Percentiles rank a stretch among this genome's conserved stretches.
phyloP scores from a whole-genome alignment of 2,329 filamentous ascomycete species.

The Basipetospora chlamydospora region DNA sequence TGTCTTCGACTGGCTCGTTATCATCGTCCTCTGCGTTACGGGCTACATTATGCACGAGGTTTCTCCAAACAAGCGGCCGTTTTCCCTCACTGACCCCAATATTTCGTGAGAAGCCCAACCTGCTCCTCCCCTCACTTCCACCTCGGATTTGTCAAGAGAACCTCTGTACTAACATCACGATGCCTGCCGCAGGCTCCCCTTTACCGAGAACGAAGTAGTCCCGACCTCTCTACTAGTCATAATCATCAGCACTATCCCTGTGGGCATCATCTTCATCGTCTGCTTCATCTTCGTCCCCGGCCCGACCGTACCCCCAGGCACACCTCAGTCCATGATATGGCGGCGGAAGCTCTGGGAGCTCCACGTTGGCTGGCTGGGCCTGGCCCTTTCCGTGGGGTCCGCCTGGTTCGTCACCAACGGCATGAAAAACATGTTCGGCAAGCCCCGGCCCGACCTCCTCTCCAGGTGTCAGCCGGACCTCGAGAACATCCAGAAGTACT shows the following conservation, averaged over 20 bases:
- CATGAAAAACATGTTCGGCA: conserved; percentile 64
- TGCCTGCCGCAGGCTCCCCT: conserved; percentile 44
- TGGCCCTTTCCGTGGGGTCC: conserved; percentile 55
- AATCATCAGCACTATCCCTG: conserved; percentile 50
- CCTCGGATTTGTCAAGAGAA: no score
- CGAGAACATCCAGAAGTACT: conserved; percentile 39
- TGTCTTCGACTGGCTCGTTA: conserved; percentile 58
- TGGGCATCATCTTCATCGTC: conserved; percentile 52
- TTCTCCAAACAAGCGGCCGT: conserved; percentile 52
- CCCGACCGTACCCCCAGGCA: conserved; percentile 45
- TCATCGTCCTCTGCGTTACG: conserved; percentile 42
- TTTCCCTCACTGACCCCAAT: conserved; percentile 54
- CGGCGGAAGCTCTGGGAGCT: conserved; percentile 81
- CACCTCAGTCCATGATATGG: conserved; percentile 54
- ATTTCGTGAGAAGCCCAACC: conserved; percentile 29
- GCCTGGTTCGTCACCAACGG: conserved; percentile 73
- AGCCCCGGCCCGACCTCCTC: conserved; percentile 69
- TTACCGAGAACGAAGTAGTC: conserved; percentile 56
- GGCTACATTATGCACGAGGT: conserved; percentile 44
- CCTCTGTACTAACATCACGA: neutral
- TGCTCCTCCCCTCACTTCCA: neutral
- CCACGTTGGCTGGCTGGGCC: conserved; percentile 71
- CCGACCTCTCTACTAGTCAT: conserved; percentile 51
- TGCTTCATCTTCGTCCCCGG: conserved; percentile 60
- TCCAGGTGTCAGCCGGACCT: conserved; percentile 66